Evolutionary conservation across 352 stramenopile genomes (phyloP).

Genomic region (Phytophthora hibernalis): DNA sequence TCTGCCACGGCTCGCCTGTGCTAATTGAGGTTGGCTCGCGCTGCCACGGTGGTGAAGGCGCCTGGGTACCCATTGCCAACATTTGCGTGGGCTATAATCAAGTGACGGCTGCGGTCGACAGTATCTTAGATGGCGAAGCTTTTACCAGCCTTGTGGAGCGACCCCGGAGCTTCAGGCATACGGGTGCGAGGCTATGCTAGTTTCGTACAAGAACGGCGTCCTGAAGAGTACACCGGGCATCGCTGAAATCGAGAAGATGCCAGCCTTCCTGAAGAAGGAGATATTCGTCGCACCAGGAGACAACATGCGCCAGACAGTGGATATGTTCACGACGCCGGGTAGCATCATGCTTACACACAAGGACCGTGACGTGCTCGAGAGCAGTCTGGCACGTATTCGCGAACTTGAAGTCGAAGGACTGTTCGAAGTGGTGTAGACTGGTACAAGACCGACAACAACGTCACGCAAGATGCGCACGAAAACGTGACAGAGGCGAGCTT

Average conservation of each 20-base stretch:
- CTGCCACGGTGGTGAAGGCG: conserved; percentile 96
- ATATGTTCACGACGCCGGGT: conserved; percentile 95
- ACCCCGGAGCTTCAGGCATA: conserved; percentile 81
- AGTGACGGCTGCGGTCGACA: conserved; percentile 91
- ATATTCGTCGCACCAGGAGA: conserved; percentile 88
- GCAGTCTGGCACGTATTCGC: conserved; percentile 92
- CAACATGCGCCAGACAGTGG: conserved; percentile 90
- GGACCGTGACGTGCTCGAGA: conserved; percentile 83
- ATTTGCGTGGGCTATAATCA: conserved; percentile 95
- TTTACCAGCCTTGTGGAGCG: conserved; percentile 73
- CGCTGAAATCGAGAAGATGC: conserved; percentile 91
- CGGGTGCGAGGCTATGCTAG: conserved; percentile 94
- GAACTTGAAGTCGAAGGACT: conserved; percentile 81
- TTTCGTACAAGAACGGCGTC: conserved; percentile 92
- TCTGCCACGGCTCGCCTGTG: conserved; percentile 86
- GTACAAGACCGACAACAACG: conserved; percentile 29
- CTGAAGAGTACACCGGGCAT: conserved; percentile 92
- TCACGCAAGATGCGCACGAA: conserved; percentile 4
- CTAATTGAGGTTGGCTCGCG: conserved; percentile 96
- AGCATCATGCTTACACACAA: conserved; percentile 95
- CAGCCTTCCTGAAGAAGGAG: conserved; percentile 93
- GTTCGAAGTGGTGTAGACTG: conserved; percentile 71
- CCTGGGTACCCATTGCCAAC: conserved; percentile 92
- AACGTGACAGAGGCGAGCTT: conserved; percentile 1
- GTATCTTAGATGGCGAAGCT: conserved; percentile 63